phyloP scores from a whole-genome alignment of 2,329 filamentous ascomycete genomes.

The Exserohilum rostratum region DNA sequence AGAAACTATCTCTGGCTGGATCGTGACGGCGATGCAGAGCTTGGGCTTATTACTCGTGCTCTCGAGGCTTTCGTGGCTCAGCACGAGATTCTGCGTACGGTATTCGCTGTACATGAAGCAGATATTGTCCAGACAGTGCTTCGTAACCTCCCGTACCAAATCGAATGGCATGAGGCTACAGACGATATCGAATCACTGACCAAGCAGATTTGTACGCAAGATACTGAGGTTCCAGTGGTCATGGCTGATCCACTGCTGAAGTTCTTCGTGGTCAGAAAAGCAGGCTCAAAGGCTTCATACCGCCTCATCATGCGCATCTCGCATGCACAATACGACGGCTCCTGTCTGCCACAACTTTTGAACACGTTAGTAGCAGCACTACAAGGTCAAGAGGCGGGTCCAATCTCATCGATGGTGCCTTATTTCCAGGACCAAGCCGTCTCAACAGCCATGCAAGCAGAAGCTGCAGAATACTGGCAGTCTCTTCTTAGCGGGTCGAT shows the following conservation, averaged over 20 bases:
- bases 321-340: slow-evolving; percentile 23
- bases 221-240: neutral
- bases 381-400: neutral
- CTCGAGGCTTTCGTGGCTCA: neutral
- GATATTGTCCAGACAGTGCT: neutral
- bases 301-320: slow-evolving; percentile 15
- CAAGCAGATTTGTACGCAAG: neutral
- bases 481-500: neutral
- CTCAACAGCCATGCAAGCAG: neutral
- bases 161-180: neutral
- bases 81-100: slow-evolving; percentile 13
- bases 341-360: slow-evolving; percentile 7
- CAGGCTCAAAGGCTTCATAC: neutral
- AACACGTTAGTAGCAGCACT: neutral
- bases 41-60: neutral
- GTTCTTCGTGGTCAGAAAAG: neutral
- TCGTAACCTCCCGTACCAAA: neutral
- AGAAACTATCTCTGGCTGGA: neutral
- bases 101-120: slow-evolving; percentile 5
- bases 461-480: too few relatives aligned
- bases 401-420: neutral
- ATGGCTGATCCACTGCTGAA: neutral
- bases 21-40: neutral
- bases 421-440: neutral
- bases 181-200: neutral